Conservation (phyloP, 345 rosid species). For the Ailanthus altissimus region DNA sequence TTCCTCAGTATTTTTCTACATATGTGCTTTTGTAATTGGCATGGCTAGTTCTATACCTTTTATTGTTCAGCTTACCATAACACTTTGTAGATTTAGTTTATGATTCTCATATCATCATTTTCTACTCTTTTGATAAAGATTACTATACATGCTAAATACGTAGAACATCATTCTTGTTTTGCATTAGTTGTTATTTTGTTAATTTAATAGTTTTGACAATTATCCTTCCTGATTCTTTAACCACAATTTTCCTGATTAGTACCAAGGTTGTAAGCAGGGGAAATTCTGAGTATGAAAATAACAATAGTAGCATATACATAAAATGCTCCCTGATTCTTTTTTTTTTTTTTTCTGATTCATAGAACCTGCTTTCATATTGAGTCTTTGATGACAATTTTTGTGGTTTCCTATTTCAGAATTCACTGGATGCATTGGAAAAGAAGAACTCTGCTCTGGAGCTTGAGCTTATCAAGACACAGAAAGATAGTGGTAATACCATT, state of each 20-base stretch:
- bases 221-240: neutral
- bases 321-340: neutral
- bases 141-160: neutral
- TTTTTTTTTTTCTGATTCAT: neutral
- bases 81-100: neutral
- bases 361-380: neutral
- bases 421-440: conserved; percentile 62
- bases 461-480: conserved; percentile 68
- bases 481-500: conserved; percentile 45
- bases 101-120: neutral
- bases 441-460: conserved; percentile 69
- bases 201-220: neutral
- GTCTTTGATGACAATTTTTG: conserved; percentile 3
- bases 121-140: neutral
- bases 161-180: neutral
- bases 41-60: neutral
- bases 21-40: neutral
- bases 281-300: neutral
- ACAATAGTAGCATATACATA: neutral
- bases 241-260: neutral
- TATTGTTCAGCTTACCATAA: neutral
- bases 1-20: neutral
- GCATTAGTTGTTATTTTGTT: neutral
- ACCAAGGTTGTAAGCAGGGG: neutral
- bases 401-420: conserved; percentile 43